Evolutionary conservation across 2,329 filamentous ascomycete species (phyloP).

Genomic region (Xylaria multiplex): DNA sequence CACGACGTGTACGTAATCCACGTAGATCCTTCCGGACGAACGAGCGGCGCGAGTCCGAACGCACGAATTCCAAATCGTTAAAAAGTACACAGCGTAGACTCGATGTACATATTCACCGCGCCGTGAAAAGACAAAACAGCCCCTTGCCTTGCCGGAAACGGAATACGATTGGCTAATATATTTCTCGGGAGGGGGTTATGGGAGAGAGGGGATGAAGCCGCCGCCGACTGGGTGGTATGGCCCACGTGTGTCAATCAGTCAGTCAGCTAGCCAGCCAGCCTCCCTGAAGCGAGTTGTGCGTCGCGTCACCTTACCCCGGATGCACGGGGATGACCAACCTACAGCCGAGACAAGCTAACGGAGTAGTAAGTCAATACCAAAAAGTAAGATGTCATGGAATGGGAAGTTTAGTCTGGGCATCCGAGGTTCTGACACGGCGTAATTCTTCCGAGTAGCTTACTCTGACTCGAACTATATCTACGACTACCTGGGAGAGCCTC

Average conservation of each 20-base stretch:
- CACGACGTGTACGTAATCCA: background rate
- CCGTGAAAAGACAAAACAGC: background rate
- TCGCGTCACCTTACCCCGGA: background rate
- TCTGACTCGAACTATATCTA: background rate
- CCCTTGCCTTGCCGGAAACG: background rate
- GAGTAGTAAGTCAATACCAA: background rate
- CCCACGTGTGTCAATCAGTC: conserved; percentile 12
- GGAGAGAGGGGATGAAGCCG: background rate
- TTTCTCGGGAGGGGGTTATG: background rate
- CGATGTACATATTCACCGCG: too few species aligned
- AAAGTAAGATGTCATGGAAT: too few species aligned
- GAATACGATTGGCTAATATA: background rate
- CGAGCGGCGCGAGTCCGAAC: background rate
- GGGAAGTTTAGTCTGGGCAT: background rate
- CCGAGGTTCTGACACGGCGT: background rate
- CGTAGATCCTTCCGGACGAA: background rate
- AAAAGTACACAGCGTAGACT: background rate
- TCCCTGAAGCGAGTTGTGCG: too few species aligned
- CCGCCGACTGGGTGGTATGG: conserved; percentile 4
- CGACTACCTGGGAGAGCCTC: background rate
- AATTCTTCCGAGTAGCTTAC: background rate
- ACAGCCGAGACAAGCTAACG: background rate
- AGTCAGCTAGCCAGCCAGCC: background rate
- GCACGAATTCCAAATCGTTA: conserved; percentile 5
- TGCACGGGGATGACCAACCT: background rate